Conservation (phyloP, 2,329 filamentous ascomycete species). For the Colletotrichum salicis region DNA sequence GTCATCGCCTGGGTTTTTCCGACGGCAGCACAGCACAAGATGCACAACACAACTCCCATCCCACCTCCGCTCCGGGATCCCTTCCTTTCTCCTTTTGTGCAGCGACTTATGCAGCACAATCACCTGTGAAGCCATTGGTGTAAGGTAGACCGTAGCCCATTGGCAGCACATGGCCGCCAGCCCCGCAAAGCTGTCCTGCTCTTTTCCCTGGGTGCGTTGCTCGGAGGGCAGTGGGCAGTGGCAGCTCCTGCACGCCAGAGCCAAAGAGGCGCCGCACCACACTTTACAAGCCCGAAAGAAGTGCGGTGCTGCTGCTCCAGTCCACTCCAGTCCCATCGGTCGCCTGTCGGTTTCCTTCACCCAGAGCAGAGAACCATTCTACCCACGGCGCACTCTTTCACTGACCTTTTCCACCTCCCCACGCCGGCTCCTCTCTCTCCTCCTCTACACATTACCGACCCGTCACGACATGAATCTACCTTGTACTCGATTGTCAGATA, state of each 20-base stretch:
- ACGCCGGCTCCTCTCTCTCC: slow-evolving; percentile 24
- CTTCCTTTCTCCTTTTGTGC: slow-evolving; percentile 5
- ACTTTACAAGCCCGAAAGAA: slow-evolving; percentile 30
- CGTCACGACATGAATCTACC: slow-evolving; percentile 35
- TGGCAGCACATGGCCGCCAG: slow-evolving; percentile 5
- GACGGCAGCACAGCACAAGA: slow-evolving; percentile 9
- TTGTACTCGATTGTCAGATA: slow-evolving; percentile 33
- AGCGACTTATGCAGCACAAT: slow-evolving; percentile 8
- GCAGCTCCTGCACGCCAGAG: slow-evolving; percentile 29
- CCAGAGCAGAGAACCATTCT: slow-evolving; percentile 30
- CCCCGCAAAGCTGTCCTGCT: slow-evolving; percentile 24
- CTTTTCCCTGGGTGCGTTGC: slow-evolving; percentile 10
- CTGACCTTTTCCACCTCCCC: slow-evolving; percentile 32
- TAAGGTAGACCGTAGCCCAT: not conserved
- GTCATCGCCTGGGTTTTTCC: slow-evolving; percentile 29
- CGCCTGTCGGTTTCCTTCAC: slow-evolving; percentile 31
- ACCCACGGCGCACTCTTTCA: slow-evolving; percentile 30
- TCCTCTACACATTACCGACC: slow-evolving; percentile 9
- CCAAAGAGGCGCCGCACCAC: slow-evolving; percentile 32
- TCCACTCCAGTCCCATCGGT: slow-evolving; percentile 5
- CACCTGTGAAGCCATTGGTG: not conserved
- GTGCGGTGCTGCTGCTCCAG: slow-evolving; percentile 18
- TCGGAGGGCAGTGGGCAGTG: slow-evolving; percentile 10
- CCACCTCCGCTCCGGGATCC: not conserved
- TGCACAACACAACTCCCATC: not conserved